Conservation (phyloP, 2,329 filamentous ascomycete genomes). For the Ophiostoma piceae region DNA sequence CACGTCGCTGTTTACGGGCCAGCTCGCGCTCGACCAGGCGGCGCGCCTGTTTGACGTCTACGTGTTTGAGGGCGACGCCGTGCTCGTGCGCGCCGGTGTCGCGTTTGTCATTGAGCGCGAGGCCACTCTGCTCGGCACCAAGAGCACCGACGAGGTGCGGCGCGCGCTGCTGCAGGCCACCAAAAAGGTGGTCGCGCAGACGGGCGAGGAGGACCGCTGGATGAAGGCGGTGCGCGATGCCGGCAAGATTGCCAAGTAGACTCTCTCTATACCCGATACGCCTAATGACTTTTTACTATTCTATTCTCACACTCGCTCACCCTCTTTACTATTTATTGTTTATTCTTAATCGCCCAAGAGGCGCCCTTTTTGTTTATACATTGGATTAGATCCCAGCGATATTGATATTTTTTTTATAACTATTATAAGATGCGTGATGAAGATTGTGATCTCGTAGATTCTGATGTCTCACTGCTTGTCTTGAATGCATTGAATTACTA, state of each 20-base stretch:
- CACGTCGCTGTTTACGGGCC: conserved; percentile 57
- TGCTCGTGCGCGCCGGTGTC: conserved; percentile 65
- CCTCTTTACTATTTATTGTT: conserved; percentile 1
- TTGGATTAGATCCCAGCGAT: too few species aligned
- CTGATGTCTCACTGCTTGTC: too few species aligned
- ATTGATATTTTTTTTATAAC: too few species aligned
- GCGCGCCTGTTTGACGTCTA: conserved; percentile 76
- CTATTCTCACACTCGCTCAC: background rate
- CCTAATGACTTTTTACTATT: conserved; percentile 4
- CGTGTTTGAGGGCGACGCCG: conserved; percentile 71
- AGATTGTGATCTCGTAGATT: too few species aligned
- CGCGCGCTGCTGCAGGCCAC: conserved; percentile 32
- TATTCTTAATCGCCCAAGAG: background rate
- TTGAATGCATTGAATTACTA: too few species aligned
- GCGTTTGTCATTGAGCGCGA: conserved; percentile 56
- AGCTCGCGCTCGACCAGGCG: conserved; percentile 63
- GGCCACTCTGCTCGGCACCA: conserved; percentile 46
- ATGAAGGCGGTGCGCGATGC: conserved; percentile 39
- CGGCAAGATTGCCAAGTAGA: conserved; percentile 33
- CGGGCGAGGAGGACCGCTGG: conserved; percentile 47
- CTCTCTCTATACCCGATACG: conserved; percentile 12
- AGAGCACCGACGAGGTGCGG: conserved; percentile 42
- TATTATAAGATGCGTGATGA: too few species aligned
- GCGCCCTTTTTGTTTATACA: background rate
- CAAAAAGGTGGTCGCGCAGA: conserved; percentile 37